Conservation (phyloP, 1,284 basidiomycete genomes). For the Stereum hirsutum region DNA sequence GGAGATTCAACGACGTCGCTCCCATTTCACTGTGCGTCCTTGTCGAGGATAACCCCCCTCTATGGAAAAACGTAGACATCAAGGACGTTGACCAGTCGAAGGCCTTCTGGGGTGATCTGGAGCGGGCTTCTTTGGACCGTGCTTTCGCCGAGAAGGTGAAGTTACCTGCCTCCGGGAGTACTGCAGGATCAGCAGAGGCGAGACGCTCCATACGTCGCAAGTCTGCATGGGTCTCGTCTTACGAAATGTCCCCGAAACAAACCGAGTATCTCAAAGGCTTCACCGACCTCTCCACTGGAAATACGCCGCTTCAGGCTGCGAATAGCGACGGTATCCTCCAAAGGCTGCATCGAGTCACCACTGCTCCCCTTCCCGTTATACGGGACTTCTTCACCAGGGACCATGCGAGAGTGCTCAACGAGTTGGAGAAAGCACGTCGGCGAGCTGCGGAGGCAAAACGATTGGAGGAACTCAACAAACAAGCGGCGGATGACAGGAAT, state of each 20-base stretch:
- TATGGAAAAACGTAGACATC: slow-evolving; percentile 39
- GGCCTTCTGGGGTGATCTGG: slow-evolving; percentile 50
- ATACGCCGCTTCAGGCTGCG: slow-evolving; percentile 41
- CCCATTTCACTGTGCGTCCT: slow-evolving; percentile 51
- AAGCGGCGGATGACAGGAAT: slow-evolving; percentile 35
- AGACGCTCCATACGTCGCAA: slow-evolving; percentile 39
- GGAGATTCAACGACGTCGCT: slow-evolving; percentile 45
- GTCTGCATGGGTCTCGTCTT: slow-evolving; percentile 50
- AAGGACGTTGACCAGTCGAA: slow-evolving; percentile 26
- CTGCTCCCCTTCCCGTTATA: slow-evolving; percentile 45
- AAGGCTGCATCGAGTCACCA: slow-evolving; percentile 42
- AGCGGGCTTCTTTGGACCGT: slow-evolving; percentile 31
- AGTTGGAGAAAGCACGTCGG: slow-evolving; percentile 31
- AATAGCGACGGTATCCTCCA: slow-evolving; percentile 30
- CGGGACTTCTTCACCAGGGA: slow-evolving; percentile 32
- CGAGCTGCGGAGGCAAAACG: slow-evolving; percentile 11
- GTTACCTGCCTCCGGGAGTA: slow-evolving; percentile 1
- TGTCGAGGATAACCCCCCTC: slow-evolving; percentile 39
- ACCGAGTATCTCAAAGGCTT: slow-evolving; percentile 49
- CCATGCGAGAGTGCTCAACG: slow-evolving; percentile 28
- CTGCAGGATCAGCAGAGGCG: slow-evolving; percentile 16
- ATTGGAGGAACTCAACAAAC: slow-evolving; percentile 21
- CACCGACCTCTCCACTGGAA: slow-evolving; percentile 30
- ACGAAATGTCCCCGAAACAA: slow-evolving; percentile 60
- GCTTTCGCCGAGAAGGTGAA: slow-evolving; percentile 15